These are phyloP conservation scores for Colletotrichum musae DNA, from an alignment of 2,329 filamentous ascomycete species.

Conservation along the genomic window DNA sequence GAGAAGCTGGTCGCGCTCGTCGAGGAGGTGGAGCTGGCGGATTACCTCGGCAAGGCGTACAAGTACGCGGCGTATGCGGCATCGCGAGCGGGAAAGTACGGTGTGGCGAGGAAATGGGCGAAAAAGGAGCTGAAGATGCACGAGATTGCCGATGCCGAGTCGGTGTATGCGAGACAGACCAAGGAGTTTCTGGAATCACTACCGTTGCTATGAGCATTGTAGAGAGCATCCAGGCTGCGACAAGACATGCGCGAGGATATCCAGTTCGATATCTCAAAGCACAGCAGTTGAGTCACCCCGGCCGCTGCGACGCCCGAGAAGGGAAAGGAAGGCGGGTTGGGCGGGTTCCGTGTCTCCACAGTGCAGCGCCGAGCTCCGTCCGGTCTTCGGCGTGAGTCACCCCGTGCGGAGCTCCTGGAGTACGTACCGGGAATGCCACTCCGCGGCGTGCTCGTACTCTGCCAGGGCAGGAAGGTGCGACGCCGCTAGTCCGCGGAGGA, in stretches of 20 bases:
- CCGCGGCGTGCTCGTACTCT: neutral
- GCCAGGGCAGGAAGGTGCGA: neutral
- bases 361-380: neutral
- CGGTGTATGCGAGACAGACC: slow-evolving; percentile 22
- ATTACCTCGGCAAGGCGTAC: slow-evolving; percentile 46
- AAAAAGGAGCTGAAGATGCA: slow-evolving; percentile 42
- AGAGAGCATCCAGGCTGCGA: neutral
- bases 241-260: neutral
- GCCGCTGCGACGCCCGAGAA: slow-evolving; percentile 15
- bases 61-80: slow-evolving; percentile 44
- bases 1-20: slow-evolving; percentile 43
- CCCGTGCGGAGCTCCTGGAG: neutral
- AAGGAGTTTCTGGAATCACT: slow-evolving; percentile 34
- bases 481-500: neutral
- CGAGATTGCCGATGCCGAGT: slow-evolving; percentile 41
- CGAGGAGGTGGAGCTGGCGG: slow-evolving; percentile 44
- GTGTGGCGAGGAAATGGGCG: slow-evolving; percentile 44
- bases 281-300: slow-evolving; percentile 32
- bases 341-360: neutral
- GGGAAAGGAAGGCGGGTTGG: neutral
- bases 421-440: slow-evolving; percentile 1
- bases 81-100: slow-evolving; percentile 33
- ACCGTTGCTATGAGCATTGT: slow-evolving; percentile 24
- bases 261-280: neutral
- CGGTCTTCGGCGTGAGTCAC: slow-evolving; percentile 39